These are phyloP conservation scores for Antrodiella citrinella DNA, from an alignment of 768 basidiomycete species.

Conservation along the genomic window DNA sequence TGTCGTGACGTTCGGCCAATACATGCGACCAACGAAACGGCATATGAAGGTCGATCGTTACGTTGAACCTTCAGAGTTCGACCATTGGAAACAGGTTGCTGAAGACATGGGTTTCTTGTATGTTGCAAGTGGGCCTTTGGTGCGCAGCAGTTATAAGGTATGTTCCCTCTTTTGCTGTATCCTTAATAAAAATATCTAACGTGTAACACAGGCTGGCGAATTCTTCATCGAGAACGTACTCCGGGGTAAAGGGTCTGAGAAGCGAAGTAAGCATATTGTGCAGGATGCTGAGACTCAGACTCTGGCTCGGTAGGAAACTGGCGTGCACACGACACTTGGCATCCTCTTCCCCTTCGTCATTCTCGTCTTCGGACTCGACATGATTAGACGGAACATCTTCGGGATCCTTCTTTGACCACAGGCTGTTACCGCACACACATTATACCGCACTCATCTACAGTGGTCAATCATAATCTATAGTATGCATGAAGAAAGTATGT, in stretches of 20 bases:
- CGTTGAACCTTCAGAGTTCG: slow-evolving; percentile 90
- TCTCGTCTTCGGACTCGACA: no score
- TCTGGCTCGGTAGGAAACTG: background rate
- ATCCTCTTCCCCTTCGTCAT: no score
- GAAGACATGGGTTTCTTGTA: slow-evolving; percentile 95
- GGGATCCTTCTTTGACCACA: no score
- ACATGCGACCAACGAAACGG: slow-evolving; percentile 97
- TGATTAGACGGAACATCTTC: background rate
- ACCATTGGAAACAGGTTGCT: slow-evolving; percentile 82
- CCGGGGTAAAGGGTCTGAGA: slow-evolving; percentile 46
- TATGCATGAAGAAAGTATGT: no score
- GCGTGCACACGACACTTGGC: no score
- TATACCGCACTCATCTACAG: no score
- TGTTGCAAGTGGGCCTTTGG: slow-evolving; percentile 93
- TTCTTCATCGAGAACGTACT: slow-evolving; percentile 91
- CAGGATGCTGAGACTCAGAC: background rate
- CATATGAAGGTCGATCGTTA: slow-evolving; percentile 99
- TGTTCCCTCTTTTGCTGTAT: background rate
- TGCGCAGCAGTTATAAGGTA: slow-evolving; percentile 96
- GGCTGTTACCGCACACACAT: no score
- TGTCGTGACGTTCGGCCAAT: slow-evolving; percentile 98
- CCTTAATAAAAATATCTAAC: slow-evolving; percentile 4
- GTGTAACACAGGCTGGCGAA: slow-evolving; percentile 71
- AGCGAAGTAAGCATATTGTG: slow-evolving; percentile 21
- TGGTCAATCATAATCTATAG: no score